Percentiles rank a stretch among this genome's conserved stretches.
Evolutionary conservation across 306 rosid genomes (phyloP).

Genomic region (Hippophae gyantsensis): DNA sequence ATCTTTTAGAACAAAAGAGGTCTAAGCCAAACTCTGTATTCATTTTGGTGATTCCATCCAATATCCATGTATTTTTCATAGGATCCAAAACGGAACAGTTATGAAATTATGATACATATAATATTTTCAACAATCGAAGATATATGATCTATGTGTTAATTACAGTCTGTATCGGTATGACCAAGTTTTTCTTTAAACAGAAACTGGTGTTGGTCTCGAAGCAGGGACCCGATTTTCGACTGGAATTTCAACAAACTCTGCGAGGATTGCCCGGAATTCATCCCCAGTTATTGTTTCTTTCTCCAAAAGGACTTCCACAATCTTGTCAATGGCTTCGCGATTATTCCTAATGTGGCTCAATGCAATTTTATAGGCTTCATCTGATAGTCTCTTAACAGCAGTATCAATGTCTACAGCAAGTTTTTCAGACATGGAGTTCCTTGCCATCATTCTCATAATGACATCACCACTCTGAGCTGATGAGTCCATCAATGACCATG

Average conservation of each 20-base stretch:
- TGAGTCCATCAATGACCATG: slow-evolving; percentile 58
- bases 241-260: slow-evolving; percentile 42
- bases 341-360: slow-evolving; percentile 45
- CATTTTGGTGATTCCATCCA: too few relatives aligned
- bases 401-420: slow-evolving; percentile 60
- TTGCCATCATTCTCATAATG: slow-evolving; percentile 61
- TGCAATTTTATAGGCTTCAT: slow-evolving; percentile 50
- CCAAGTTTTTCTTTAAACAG: too few relatives aligned
- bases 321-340: slow-evolving; percentile 52
- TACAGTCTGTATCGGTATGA: too few relatives aligned
- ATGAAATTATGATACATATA: too few relatives aligned
- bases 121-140: too few relatives aligned
- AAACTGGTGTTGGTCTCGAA: too few relatives aligned
- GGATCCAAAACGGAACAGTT: too few relatives aligned
- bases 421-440: slow-evolving; percentile 66
- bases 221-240: too few relatives aligned
- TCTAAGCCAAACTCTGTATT: too few relatives aligned
- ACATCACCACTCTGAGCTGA: slow-evolving; percentile 45
- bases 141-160: too few relatives aligned
- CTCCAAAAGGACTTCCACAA: slow-evolving; percentile 57
- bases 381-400: slow-evolving; percentile 33
- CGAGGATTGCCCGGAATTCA: slow-evolving; percentile 56
- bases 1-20: too few relatives aligned
- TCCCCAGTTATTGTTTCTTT: slow-evolving; percentile 58
- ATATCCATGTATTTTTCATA: too few relatives aligned